Evolutionary conservation across 192 early-diverging fungal species (phyloP).

Genomic region (Kappamyces sp.): DNA sequence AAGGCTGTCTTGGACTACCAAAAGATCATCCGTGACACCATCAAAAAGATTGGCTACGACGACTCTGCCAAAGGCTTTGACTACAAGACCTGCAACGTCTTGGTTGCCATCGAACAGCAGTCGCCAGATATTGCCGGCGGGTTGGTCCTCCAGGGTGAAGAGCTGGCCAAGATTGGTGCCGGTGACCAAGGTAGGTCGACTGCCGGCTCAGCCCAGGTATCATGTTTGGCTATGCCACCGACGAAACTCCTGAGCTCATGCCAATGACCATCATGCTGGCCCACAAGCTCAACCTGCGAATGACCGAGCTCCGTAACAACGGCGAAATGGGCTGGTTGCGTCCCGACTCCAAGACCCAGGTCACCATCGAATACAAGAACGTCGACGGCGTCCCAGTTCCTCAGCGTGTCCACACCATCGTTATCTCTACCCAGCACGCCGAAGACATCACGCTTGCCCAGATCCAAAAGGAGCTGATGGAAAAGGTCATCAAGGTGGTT

Average conservation of each 20-base stretch:
- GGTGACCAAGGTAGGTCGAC: constrained; percentile 82
- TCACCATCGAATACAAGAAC: constrained; percentile 98
- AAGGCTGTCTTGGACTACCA: constrained; percentile 97
- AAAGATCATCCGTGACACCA: constrained; percentile 97
- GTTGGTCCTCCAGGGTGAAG: constrained; percentile 84
- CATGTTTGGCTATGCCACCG: constrained; percentile 88
- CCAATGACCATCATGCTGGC: constrained; percentile 89
- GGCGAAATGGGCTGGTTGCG: constrained; percentile 89
- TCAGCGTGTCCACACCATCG: constrained; percentile 92
- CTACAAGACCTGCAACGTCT: constrained; percentile 99
- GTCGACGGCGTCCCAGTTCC: constrained; percentile 91
- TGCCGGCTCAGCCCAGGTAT: constrained; percentile 29
- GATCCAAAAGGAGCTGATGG: constrained; percentile 79
- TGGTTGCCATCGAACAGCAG: constrained; percentile 99
- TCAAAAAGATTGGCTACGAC: constrained; percentile 99
- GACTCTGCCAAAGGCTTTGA: constrained; percentile 98
- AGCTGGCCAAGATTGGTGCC: constrained; percentile 95
- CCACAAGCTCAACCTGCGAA: constrained; percentile 96
- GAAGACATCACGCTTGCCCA: constrained; percentile 79
- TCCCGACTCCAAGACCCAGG: constrained; percentile 99
- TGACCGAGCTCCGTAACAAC: constrained; percentile 91
- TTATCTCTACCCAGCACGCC: constrained; percentile 96
- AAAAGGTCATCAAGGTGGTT: constrained; percentile 88
- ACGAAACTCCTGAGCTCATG: constrained; percentile 99
- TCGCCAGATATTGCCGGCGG: constrained; percentile 99